A percentile compares a stretch with the other conserved stretches of the same genome.
These are phyloP conservation scores for Phytophthora ramorum DNA, from an alignment of 352 stramenopile species.

Conservation along the genomic window DNA sequence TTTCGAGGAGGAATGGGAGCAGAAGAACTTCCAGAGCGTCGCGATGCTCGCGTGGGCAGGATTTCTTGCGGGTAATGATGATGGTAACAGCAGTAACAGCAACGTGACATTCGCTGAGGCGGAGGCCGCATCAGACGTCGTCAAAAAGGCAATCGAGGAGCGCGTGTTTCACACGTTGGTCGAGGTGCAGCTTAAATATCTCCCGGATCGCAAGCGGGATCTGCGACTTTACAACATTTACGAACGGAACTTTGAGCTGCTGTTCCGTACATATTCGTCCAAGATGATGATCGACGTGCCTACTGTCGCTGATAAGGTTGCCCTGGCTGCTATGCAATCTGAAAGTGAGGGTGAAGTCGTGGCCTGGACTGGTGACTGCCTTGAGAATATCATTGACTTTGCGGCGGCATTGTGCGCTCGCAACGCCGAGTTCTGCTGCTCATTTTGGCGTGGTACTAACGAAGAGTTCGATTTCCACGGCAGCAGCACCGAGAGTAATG, in stretches of 20 bases:
- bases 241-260: conserved; percentile 69
- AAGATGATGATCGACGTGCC: conserved; percentile 84
- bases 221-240: conserved; percentile 75
- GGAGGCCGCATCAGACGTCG: conserved; percentile 54
- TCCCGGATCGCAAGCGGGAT: conserved; percentile 77
- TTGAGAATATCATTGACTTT: conserved; percentile 84
- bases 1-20: conserved; percentile 72
- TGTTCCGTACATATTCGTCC: conserved; percentile 78
- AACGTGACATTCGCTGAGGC: conserved; percentile 64
- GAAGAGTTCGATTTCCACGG: conserved; percentile 44
- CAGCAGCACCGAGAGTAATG: conserved; percentile 27
- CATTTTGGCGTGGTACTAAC: conserved; percentile 65
- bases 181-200: conserved; percentile 78
- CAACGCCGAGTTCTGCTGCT: conserved; percentile 61
- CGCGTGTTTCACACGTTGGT: conserved; percentile 75
- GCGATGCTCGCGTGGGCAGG: conserved; percentile 78
- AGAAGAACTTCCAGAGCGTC: conserved; percentile 75
- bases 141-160: conserved; percentile 76
- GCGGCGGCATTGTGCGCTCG: conserved; percentile 66
- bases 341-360: conserved; percentile 65
- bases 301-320: conserved; percentile 72
- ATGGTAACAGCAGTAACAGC: conserved; percentile 39
- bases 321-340: conserved; percentile 68
- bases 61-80: conserved; percentile 55
- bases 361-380: conserved; percentile 74